Percentiles rank a stretch among this genome's conserved stretches.
Evolutionary conservation across 73 alveolate genomes (phyloP).

Genomic region (Effrenium voratum): DNA sequence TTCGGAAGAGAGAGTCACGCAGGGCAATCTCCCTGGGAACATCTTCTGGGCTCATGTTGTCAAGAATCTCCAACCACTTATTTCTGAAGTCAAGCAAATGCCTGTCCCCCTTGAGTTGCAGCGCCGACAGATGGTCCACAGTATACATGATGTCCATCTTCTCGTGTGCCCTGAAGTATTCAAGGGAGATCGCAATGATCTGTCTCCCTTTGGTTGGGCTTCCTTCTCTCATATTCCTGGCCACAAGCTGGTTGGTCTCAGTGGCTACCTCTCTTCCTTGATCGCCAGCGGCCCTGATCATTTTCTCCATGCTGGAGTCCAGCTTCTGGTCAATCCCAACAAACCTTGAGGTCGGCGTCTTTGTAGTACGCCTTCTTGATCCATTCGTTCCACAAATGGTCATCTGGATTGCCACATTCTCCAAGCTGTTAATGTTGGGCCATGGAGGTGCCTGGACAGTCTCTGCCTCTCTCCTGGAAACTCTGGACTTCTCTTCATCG

Average conservation of each 20-base stretch:
- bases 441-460: not conserved
- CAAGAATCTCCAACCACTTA: not conserved
- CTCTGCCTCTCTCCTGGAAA: slow-evolving; percentile 2
- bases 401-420: not conserved
- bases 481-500: not conserved
- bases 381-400: not conserved
- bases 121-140: not conserved
- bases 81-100: not conserved
- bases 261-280: not conserved
- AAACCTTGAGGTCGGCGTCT: not conserved
- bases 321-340: not conserved
- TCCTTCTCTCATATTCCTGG: not conserved
- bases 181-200: not conserved
- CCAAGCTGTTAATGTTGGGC: not conserved
- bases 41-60: not conserved
- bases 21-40: not conserved
- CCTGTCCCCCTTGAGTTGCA: not conserved
- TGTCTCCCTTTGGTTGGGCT: not conserved
- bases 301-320: not conserved
- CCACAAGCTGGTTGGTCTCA: too few relatives aligned
- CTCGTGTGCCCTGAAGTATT: not conserved
- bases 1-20: not conserved
- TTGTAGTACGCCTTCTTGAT: not conserved
- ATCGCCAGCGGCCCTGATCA: not conserved
- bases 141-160: not conserved